Base-by-base conservation (phyloP, 1,139 yeast species). In the Yamadazyma atlantica region DNA sequence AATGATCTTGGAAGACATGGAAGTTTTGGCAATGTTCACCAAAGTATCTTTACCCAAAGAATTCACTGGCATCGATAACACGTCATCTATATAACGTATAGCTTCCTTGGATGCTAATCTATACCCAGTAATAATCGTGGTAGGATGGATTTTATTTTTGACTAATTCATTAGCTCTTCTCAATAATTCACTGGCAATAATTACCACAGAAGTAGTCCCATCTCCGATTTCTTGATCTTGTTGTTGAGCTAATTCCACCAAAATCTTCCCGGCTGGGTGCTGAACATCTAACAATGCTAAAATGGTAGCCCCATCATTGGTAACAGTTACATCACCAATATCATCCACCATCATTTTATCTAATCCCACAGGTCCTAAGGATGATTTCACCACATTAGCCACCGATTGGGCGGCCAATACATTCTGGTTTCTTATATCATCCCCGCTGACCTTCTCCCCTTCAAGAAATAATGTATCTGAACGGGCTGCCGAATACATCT, bases 161-260 rank as follows among this genome's bases (percentile, higher is more conserved):
- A 92, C 98, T 50, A 94, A 73, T 53, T 90, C 97, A 61, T 90
- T 89, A 36, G 98, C 98, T 49, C 97, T 77, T 57, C 87, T 85
- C 56, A 94, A 73, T 43, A 94, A 71, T 64, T 94, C 99, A 33
- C 95, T 78, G 23, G 98, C 97, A 60, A 92, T 84, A 46, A 92
- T 88, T 34, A 92, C 97, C 34, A 92, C 97, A n/a, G 95, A 85
- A 1, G 95, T 85, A 34, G 95, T 86, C 53, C 99, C 99, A 59
- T 94, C 99, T 41, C 99, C 99, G 41, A 94, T 96, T 66, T 94
- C 98, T 57, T 96, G 80, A 62, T 94, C 99, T 68, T 94, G 99
- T 62, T 94, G 98, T 62, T 92, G 97, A 3, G 98, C 99, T 57
- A 94, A 76, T 58, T 94, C 98, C 34, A 94, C 98, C 45, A 94